Evolutionary conservation across 2,329 filamentous ascomycete genomes (phyloP), one percentile per base, ranked within the genome.

Genomic region (Monosporascus ibericus): DNA sequence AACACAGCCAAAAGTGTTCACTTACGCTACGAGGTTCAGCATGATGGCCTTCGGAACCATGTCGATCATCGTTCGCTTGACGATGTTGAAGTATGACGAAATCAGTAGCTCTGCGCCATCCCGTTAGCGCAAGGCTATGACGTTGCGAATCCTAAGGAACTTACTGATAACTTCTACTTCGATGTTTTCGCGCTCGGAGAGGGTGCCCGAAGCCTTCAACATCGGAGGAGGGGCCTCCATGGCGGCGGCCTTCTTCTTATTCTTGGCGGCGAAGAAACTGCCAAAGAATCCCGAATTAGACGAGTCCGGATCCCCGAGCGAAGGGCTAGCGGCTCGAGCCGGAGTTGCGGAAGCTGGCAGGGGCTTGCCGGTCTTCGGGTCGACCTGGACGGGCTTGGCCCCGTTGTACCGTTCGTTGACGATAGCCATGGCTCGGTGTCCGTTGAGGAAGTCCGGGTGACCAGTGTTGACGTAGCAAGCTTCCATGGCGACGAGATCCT

Each of bases 191-290:
- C 94, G 90, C 74, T 99, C 94, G 5, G 89, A 95, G 39, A 99
- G 78, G 25, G 87, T 95, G 42, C 94, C 92, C 3, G 90, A 95
- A 36, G 94, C 94, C 77, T 96, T 99, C 53, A 99, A 83, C 42
- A 85, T 92, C 30, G 94, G 84, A 57, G 94, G 94, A 39, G 94
- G 94, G 15, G 94, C 80, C 70, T 99, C 94, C 94, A 99, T 99
- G 47, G 92, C 92, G n/a, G 94, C 94, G 75, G 95, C 95, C 86
- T 96, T 97, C 83, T 99, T 99, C 85, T 97, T 99, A 77, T 97
- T 99, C 83, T 97, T 99, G 67, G 90, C 92, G 11, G 94, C 90
- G 68, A 96, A 99, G 82, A 99, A 99, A 66, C 90, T 95, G 62
- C 94, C 94, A 64, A 99, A 99, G 81, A 99, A 99, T 38, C 92